Evolutionary conservation across 768 basidiomycete genomes (phyloP), one percentile per base, ranked within the genome.

Genomic region (Paxillus ammoniavirescens): DNA sequence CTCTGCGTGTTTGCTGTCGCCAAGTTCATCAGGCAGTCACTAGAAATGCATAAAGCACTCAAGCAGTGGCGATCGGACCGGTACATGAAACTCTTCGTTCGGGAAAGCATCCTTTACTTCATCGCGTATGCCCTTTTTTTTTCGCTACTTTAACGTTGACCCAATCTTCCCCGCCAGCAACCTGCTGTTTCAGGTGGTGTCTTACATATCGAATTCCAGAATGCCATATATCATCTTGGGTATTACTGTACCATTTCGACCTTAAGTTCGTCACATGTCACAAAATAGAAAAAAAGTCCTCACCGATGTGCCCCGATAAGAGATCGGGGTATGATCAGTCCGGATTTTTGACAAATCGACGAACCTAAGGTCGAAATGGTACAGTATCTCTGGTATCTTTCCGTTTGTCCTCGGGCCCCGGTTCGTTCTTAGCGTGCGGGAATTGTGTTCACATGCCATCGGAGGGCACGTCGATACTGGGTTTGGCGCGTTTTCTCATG

Each of bases 71-170:
- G 47, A 8, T 21, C 18, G 4, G 57, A 51, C 23, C 49, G n/a
- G 0, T 37, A 30, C n/a, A 53, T 63, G 44, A 8, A 28, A 12
- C 30, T 53, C 1, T 49, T 62, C 26, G 12, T 47, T 14, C 47
- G 37, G 7, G 58, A 63, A 17, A 61, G 58, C 2, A 18, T 49
- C 1, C n/a, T 43, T 2, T 63, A 63, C 57, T 21, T 21, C 21
- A 21, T 21, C 21, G 33, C 55, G 61, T 63, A 38, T 5, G 61
- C 50, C 4, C 8, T 21, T 12, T 33, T 43, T 9, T 38, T 4
- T 8, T 40, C 17, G 38, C 38, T 40, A n/a, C 17, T 21, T 7
- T 5, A 37, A 37, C 12, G 3, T 28, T 17, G 21, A 5, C 10
- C 15, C 31, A 33, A 18, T 18, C 2, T 14, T 23, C 30, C 10